Percentiles rank a stretch among this genome's conserved stretches.
Evolutionary conservation across 176 grass and related monocot species (phyloP).

Genomic region (Tuctoria greenei): DNA sequence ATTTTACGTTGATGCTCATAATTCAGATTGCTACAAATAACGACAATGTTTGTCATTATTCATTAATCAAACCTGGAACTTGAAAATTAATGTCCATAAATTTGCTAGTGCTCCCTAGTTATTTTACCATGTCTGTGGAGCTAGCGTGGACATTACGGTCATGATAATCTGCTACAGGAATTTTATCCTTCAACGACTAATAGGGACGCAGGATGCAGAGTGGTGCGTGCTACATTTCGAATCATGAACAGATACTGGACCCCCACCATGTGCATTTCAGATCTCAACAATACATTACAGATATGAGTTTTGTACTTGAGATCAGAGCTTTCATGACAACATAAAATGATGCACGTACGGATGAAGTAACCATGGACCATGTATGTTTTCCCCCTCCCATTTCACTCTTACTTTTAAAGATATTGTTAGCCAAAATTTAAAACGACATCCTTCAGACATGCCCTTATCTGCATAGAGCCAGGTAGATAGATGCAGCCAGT

Average conservation of each 20-base stretch:
- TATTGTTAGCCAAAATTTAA: too few species aligned
- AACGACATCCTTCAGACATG: too few species aligned
- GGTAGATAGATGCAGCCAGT: slow-evolving; percentile 19
- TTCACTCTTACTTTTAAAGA: neutral
- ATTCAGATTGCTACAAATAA: neutral
- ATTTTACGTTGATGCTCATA: neutral
- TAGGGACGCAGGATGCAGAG: neutral
- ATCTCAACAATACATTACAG: slow-evolving; percentile 12
- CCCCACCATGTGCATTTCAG: slow-evolving; percentile 36
- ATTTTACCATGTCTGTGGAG: too few species aligned
- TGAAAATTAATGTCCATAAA: too few species aligned
- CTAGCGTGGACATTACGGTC: too few species aligned
- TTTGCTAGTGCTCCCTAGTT: too few species aligned
- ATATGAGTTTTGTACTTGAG: slow-evolving; percentile 25
- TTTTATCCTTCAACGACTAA: too few species aligned
- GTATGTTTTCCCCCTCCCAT: neutral
- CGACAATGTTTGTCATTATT: neutral
- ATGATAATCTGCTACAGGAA: too few species aligned
- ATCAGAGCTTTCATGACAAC: slow-evolving; percentile 1
- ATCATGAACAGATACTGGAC: slow-evolving; percentile 17
- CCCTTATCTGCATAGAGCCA: slow-evolving; percentile 9
- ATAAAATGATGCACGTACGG: slow-evolving; percentile 5
- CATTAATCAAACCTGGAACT: neutral
- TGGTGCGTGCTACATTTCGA: neutral
- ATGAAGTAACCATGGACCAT: neutral